Conservation (phyloP, 768 basidiomycete species). For the Xerocomus spinulosus region DNA sequence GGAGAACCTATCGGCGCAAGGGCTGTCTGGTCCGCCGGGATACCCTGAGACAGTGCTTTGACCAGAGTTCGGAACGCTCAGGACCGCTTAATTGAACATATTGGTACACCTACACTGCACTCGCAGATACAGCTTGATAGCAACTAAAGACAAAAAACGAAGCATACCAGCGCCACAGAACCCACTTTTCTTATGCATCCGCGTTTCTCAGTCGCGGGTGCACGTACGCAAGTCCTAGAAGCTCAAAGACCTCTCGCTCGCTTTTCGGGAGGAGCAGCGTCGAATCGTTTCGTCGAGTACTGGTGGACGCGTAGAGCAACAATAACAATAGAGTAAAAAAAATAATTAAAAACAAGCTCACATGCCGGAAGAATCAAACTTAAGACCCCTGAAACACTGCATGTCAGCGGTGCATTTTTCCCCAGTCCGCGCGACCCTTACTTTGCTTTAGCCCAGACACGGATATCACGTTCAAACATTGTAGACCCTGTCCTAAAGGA, state of each 20-base stretch:
- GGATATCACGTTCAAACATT: constrained; percentile 85
- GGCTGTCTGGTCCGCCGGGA: background rate
- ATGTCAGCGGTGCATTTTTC: background rate
- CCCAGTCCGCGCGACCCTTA: constrained; percentile 21
- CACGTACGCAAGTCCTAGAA: constrained; percentile 66
- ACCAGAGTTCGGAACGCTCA: background rate
- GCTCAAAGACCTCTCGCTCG: constrained; percentile 69
- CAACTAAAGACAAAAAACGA: background rate
- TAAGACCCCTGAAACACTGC: constrained; percentile 53
- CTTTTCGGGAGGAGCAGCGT: constrained; percentile 54
- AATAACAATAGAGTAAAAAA: background rate
- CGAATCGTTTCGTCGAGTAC: constrained; percentile 60
- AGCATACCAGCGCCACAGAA: constrained; percentile 8
- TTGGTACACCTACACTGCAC: background rate
- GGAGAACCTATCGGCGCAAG: background rate
- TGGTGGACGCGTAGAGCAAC: background rate
- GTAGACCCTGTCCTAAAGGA: constrained; percentile 75
- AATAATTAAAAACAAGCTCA: constrained; percentile 30
- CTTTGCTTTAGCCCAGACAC: constrained; percentile 67
- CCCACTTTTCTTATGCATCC: constrained; percentile 15
- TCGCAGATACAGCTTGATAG: background rate
- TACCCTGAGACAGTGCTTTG: background rate
- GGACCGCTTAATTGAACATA: background rate
- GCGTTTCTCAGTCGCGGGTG: constrained; percentile 72
- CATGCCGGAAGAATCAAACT: constrained; percentile 83